Conservation (phyloP, 768 basidiomycete species). For the Mrakia blollopis region DNA sequence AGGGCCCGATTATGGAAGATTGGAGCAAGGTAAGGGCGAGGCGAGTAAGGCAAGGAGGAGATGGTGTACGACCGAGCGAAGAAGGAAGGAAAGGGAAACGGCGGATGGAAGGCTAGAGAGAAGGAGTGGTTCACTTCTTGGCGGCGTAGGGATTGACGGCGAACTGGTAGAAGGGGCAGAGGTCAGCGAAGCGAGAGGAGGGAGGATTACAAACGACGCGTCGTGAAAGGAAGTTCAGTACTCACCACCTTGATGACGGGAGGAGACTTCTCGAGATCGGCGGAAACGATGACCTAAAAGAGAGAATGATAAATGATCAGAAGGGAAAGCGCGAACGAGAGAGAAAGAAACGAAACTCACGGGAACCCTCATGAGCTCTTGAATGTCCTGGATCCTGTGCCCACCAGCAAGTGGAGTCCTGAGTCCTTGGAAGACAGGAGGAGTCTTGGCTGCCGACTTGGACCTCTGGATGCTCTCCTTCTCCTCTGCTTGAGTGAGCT, state of each 20-base stretch:
- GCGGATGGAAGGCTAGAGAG: too few species aligned
- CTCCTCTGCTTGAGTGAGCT: slow-evolving; percentile 43
- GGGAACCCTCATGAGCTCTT: slow-evolving; percentile 86
- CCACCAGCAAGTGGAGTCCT: slow-evolving; percentile 57
- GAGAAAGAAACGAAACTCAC: slow-evolving; percentile 51
- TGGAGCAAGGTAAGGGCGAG: not conserved
- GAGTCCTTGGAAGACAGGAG: slow-evolving; percentile 79
- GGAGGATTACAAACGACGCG: not conserved
- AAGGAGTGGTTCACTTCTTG: not conserved
- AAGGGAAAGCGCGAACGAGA: slow-evolving; percentile 32
- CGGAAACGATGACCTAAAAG: slow-evolving; percentile 83
- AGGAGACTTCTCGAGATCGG: slow-evolving; percentile 90
- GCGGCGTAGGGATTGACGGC: slow-evolving; percentile 23
- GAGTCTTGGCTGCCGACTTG: slow-evolving; percentile 67
- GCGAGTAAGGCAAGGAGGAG: not conserved
- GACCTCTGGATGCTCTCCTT: slow-evolving; percentile 54
- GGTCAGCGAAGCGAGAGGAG: not conserved
- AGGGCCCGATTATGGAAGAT: not conserved
- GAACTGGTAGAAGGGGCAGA: not conserved
- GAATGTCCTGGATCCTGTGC: slow-evolving; percentile 95
- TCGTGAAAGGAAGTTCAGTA: not conserved
- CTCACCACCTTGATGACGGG: slow-evolving; percentile 77
- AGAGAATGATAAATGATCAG: not conserved
- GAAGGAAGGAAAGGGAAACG: not conserved
- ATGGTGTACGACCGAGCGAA: not conserved